A percentile compares a stretch with the other conserved stretches of the same genome.
Evolutionary conservation across 371 early-diverging fungal genomes (phyloP).

Genomic region (Mucor indicus): DNA sequence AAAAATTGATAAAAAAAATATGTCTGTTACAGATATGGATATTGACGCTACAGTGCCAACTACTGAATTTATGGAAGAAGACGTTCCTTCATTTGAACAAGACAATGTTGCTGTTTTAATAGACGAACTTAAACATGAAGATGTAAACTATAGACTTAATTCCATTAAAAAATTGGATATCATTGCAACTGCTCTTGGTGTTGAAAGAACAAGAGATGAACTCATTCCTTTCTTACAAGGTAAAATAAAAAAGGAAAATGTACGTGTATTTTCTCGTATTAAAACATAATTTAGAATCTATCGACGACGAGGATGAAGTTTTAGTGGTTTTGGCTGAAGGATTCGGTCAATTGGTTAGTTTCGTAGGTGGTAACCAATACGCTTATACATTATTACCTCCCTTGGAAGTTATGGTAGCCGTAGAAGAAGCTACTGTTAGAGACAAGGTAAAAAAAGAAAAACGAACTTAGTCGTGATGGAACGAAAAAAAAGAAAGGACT

Average conservation of each 20-base stretch:
- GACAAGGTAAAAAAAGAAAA: conserved; percentile 93
- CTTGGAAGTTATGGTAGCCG: conserved; percentile 92
- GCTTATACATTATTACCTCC: conserved; percentile 86
- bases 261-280: neutral
- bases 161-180: conserved; percentile 88
- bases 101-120: conserved; percentile 90
- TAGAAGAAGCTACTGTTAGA: conserved; percentile 95
- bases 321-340: conserved; percentile 92
- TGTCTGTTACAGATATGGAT: conserved; percentile 41
- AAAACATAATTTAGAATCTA: conserved; percentile 74
- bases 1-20: neutral
- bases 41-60: conserved; percentile 36
- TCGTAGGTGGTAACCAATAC: conserved; percentile 86
- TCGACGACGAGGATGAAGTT: conserved; percentile 97
- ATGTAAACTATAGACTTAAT: conserved; percentile 86
- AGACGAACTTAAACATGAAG: conserved; percentile 98
- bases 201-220: conserved; percentile 92
- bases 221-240: conserved; percentile 97
- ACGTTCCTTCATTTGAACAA: conserved; percentile 35
- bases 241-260: conserved; percentile 24
- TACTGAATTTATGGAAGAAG: conserved; percentile 52
- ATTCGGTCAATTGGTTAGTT: conserved; percentile 86
- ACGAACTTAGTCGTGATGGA: too few relatives aligned
- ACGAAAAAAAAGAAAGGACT: too few relatives aligned
- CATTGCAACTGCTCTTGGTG: conserved; percentile 94